Percentiles rank a stretch among this genome's conserved stretches.
phyloP scores from a whole-genome alignment of 2,329 filamentous ascomycete species.

The Colletotrichum plurivorum region DNA sequence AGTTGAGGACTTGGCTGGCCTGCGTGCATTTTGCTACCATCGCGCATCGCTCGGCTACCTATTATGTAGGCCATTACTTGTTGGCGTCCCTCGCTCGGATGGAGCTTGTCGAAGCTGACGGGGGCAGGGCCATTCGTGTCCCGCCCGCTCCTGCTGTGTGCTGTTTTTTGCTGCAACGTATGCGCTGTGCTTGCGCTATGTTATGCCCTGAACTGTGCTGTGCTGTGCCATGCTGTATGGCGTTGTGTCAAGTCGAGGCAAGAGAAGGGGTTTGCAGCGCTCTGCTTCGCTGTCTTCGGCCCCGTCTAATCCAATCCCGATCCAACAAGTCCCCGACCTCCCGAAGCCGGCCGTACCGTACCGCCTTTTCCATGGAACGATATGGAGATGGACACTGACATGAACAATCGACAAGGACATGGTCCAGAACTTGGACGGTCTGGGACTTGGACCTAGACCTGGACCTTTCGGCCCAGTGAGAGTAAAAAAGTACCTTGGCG shows the following conservation, averaged over 20 bases:
- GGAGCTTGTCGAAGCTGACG: too few species aligned
- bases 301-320: slow-evolving; percentile 2
- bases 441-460: neutral
- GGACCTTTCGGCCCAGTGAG: neutral
- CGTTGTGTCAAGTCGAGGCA: slow-evolving; percentile 5
- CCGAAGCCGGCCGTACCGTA: neutral
- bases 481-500: slow-evolving; percentile 1
- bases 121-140: too few species aligned
- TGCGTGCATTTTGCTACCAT: too few species aligned
- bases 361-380: slow-evolving; percentile 17
- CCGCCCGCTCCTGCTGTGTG: slow-evolving; percentile 1
- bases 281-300: slow-evolving; percentile 26
- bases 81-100: too few species aligned
- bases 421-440: slow-evolving; percentile 1
- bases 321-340: neutral
- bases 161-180: neutral
- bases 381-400: neutral
- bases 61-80: too few species aligned
- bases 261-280: slow-evolving; percentile 17
- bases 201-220: slow-evolving; percentile 1
- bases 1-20: too few species aligned
- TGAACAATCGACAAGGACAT: slow-evolving; percentile 14
- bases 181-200: slow-evolving; percentile 1
- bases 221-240: slow-evolving; percentile 2
- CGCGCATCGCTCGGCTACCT: too few species aligned